Evolutionary conservation across 2,329 filamentous ascomycete genomes (phyloP).

Genomic region (Beauveria varroae): DNA sequence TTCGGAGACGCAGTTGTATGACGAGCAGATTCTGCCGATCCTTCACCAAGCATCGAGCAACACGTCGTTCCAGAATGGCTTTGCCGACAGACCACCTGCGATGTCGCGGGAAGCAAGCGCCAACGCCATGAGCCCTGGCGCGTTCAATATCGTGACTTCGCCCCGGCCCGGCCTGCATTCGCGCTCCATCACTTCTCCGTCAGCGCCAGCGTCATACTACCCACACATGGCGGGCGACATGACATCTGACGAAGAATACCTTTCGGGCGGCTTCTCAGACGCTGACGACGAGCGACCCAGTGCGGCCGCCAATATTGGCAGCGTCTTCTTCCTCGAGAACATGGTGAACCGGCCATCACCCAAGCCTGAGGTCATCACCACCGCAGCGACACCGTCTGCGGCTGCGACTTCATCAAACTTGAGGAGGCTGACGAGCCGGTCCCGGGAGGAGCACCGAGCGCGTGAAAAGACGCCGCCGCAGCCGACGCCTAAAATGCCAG

Average conservation of each 20-base stretch:
- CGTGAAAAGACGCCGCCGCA: slow-evolving; percentile 30
- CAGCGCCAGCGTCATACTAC: slow-evolving; percentile 48
- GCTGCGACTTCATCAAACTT: slow-evolving; percentile 13
- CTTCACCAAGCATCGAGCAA: slow-evolving; percentile 77
- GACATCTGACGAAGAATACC: slow-evolving; percentile 68
- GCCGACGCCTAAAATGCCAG: slow-evolving; percentile 34
- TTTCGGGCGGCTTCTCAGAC: slow-evolving; percentile 72
- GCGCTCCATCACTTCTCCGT: slow-evolving; percentile 79
- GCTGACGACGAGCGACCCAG: slow-evolving; percentile 51
- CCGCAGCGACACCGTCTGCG: not conserved
- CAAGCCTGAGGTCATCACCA: slow-evolving; percentile 20
- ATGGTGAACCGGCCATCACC: slow-evolving; percentile 50
- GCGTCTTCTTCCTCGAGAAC: slow-evolving; percentile 50
- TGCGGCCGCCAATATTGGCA: slow-evolving; percentile 30
- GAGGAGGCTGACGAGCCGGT: slow-evolving; percentile 24
- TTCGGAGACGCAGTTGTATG: slow-evolving; percentile 75
- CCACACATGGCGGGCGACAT: slow-evolving; percentile 50
- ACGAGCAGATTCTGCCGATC: slow-evolving; percentile 87
- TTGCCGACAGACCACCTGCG: slow-evolving; percentile 63
- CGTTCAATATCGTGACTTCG: slow-evolving; percentile 40
- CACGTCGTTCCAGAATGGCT: slow-evolving; percentile 80
- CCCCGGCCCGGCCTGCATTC: slow-evolving; percentile 64
- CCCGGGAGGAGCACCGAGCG: slow-evolving; percentile 24
- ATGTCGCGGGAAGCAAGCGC: slow-evolving; percentile 52
- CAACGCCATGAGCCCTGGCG: slow-evolving; percentile 56